A percentile compares a stretch with the other conserved stretches of the same genome.
phyloP scores from a whole-genome alignment of 2,329 filamentous ascomycete genomes.

The Dactylellina cionopaga region DNA sequence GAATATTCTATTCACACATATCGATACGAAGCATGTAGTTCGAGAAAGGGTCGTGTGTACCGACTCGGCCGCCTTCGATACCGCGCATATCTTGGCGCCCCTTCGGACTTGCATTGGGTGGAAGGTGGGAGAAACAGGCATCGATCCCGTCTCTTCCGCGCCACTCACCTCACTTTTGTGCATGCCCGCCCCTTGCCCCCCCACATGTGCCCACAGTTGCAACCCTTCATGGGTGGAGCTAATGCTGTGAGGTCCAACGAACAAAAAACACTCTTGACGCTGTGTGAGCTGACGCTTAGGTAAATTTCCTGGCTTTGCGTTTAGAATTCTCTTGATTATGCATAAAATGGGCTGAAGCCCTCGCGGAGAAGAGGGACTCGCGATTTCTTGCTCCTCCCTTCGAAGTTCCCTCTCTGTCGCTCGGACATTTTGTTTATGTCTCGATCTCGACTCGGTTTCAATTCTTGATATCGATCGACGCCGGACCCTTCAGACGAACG shows the following conservation, averaged over 20 bases:
- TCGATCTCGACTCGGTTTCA: not conserved
- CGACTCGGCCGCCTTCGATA: not conserved
- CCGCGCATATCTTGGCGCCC: constrained; percentile 12
- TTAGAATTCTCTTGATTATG: not conserved
- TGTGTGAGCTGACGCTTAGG: not conserved
- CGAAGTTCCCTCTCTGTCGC: not conserved
- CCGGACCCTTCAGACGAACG: not conserved
- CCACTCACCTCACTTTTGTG: constrained; percentile 25
- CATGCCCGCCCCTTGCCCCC: not conserved
- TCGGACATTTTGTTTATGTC: not conserved
- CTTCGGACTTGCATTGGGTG: not conserved
- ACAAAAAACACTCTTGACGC: no score
- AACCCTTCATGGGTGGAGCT: no score
- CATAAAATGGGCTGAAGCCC: constrained; percentile 19
- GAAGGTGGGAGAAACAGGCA: constrained; percentile 32
- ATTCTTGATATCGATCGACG: not conserved
- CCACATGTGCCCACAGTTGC: not conserved
- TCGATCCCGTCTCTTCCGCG: constrained; percentile 40
- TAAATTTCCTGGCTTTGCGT: not conserved
- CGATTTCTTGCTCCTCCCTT: not conserved
- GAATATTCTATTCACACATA: not conserved
- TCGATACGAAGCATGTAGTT: no score
- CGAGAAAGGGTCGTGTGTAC: no score
- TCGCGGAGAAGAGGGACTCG: not conserved
- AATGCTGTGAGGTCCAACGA: no score